phyloP scores from a whole-genome alignment of 345 rosid genomes.

The Murraya koenigii region DNA sequence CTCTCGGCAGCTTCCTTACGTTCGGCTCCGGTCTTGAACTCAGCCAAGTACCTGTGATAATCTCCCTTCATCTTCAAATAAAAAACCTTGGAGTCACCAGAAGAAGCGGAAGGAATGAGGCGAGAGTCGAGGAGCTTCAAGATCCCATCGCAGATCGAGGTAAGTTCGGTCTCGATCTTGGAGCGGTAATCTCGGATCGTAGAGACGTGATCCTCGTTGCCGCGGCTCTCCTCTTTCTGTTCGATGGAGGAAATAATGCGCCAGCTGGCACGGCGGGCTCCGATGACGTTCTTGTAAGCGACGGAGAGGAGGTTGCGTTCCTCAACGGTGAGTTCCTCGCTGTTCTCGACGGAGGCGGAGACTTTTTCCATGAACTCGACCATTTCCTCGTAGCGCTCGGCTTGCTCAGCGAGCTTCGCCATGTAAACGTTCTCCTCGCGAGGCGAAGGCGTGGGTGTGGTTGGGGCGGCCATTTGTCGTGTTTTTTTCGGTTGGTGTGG shows the following conservation, averaged over 20 bases:
- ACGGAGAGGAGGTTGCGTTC: constrained; percentile 95
- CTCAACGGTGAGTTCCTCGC: constrained; percentile 76
- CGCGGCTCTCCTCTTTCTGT: constrained; percentile 90
- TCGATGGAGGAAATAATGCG: constrained; percentile 85
- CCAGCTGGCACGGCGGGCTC: constrained; percentile 93
- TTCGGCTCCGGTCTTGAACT: constrained; percentile 79
- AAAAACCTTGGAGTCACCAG: constrained; percentile 84
- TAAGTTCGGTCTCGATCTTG: constrained; percentile 80
- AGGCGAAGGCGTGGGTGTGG: constrained; percentile 36
- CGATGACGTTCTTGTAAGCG: constrained; percentile 96
- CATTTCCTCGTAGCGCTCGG: constrained; percentile 96
- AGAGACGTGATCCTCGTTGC: constrained; percentile 85
- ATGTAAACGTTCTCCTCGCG: constrained; percentile 84
- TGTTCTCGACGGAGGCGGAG: constrained; percentile 42
- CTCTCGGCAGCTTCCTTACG: constrained; percentile 88
- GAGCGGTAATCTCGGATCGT: constrained; percentile 74
- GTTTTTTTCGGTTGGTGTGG: too few species aligned
- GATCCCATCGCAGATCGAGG: constrained; percentile 76
- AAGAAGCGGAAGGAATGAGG: constrained; percentile 64
- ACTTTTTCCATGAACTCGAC: constrained; percentile 93
- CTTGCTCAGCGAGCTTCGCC: constrained; percentile 96
- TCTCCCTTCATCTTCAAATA: constrained; percentile 94
- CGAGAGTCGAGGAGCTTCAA: constrained; percentile 72
- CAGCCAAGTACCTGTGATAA: constrained; percentile 84
- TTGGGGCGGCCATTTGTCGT: constrained; percentile 40